Evolutionary conservation across 768 basidiomycete genomes (phyloP).

Genomic region (Serendipita sp.): DNA sequence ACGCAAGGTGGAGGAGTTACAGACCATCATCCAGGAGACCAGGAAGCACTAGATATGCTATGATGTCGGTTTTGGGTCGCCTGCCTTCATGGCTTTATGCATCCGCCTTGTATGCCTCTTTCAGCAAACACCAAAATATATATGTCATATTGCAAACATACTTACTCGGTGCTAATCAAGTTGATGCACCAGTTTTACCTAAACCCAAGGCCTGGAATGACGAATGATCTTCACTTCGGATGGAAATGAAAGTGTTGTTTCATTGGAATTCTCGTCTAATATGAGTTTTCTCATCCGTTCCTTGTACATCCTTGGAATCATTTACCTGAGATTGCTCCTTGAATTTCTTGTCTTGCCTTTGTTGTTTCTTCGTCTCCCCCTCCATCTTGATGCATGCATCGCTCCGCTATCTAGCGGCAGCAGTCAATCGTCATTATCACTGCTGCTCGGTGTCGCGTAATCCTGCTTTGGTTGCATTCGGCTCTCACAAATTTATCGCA

Average conservation of each 20-base stretch:
- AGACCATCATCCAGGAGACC: conserved; percentile 83
- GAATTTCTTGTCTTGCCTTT: too few species aligned
- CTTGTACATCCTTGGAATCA: too few species aligned
- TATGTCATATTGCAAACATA: not conserved
- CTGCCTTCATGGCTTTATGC: not conserved
- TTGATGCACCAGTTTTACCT: not conserved
- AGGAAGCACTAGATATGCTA: conserved; percentile 31
- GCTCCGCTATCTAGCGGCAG: conserved; percentile 28
- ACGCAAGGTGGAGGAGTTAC: conserved; percentile 95
- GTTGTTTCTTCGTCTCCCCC: not conserved
- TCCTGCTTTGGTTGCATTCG: conserved; percentile 36
- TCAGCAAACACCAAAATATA: not conserved
- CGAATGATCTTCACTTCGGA: too few species aligned
- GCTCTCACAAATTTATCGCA: conserved; percentile 37
- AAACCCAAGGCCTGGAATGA: too few species aligned
- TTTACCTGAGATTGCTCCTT: too few species aligned
- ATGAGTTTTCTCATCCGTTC: too few species aligned
- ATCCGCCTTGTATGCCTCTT: not conserved
- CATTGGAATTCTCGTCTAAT: too few species aligned
- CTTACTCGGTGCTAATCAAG: not conserved
- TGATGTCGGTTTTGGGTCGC: not conserved
- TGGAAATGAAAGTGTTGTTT: too few species aligned
- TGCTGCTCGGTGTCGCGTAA: conserved; percentile 23
- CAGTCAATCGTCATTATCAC: conserved; percentile 31
- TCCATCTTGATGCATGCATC: not conserved